Conservation (phyloP, 305 asterid species). For the Coffea humblotiana region DNA sequence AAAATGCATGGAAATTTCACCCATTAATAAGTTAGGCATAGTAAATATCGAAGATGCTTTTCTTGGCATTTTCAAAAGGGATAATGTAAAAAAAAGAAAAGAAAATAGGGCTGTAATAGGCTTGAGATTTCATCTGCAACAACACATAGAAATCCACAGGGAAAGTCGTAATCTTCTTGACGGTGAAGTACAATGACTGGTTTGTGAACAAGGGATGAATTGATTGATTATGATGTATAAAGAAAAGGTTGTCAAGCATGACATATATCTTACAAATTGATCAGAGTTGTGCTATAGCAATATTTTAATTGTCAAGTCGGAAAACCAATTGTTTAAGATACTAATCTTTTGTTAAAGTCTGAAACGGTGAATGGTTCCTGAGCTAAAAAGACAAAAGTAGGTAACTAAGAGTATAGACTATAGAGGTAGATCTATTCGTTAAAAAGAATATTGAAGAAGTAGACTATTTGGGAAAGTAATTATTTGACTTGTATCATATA, state of each 20-base stretch:
- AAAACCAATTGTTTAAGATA: no score
- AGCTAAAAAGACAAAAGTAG: no score
- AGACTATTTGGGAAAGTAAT: no score
- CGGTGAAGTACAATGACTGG: background rate
- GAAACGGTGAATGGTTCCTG: no score
- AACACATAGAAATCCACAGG: background rate
- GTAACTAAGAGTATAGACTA: no score
- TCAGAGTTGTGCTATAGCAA: background rate
- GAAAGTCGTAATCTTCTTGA: background rate
- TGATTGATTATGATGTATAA: background rate
- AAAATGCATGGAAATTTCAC: background rate
- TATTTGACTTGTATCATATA: no score
- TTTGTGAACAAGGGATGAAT: background rate
- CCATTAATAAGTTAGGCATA: background rate
- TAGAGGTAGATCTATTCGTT: no score
- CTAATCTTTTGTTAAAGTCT: no score
- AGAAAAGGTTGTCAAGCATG: background rate
- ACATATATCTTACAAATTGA: background rate
- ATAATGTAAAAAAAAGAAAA: background rate
- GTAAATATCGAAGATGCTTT: background rate
- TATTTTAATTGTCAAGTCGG: background rate
- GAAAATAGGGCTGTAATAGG: background rate
- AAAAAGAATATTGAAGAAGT: no score
- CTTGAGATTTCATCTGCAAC: background rate
- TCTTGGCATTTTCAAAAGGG: background rate